Evolutionary conservation across 2,329 filamentous ascomycete species (phyloP), one percentile per base, ranked within the genome.

Genomic region (Sordariomycetes sp.): DNA sequence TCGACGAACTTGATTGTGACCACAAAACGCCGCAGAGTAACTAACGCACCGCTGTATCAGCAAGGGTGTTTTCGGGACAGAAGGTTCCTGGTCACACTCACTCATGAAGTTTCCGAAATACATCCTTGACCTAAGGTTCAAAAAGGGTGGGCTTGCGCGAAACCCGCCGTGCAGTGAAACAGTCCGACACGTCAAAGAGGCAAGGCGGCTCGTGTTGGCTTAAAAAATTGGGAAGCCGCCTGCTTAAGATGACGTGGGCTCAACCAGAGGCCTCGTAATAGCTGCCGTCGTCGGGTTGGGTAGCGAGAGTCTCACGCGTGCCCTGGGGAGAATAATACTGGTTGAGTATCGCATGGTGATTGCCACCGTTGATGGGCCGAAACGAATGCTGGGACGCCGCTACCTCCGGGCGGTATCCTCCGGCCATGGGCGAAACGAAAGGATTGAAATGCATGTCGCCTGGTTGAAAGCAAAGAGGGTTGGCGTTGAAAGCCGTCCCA

Each of bases 391-490:
- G 46, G 11, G 46, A 14, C 46, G 11, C 12, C 16, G 24, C 34
- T 16, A 63, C 57, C 53, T 67, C 66, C 40, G 54, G 24, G 16
- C 55, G 55, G 55, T 58, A 60, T 12, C 35, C 20, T 35, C 24
- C 50, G 3, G 35, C 5, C 18, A 66, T 61, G 14, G 63, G 63
- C 59, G 67, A 68, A 37, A 62, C 60, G 14, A 67, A 60, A 4
- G 55, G 61, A 35, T 62, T 66, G 52, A 55, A 34, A 51, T 59
- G 25, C 14, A 55, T 11, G 22, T 71, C 67, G 58, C 62, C 63
- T 52, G 65, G 61, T 59, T 68, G 69, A 28, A 66, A 63, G 55
- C 64, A 71, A 18, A 72, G 69, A 8, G 70, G 70, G 53, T 59
- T 59, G 53, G 50, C 50, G 57, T 20, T 59, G 53, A 54, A 67